These are phyloP conservation scores for Talaromyces rugulosus DNA, from an alignment of 2,329 filamentous ascomycete genomes.

Conservation along the genomic window DNA sequence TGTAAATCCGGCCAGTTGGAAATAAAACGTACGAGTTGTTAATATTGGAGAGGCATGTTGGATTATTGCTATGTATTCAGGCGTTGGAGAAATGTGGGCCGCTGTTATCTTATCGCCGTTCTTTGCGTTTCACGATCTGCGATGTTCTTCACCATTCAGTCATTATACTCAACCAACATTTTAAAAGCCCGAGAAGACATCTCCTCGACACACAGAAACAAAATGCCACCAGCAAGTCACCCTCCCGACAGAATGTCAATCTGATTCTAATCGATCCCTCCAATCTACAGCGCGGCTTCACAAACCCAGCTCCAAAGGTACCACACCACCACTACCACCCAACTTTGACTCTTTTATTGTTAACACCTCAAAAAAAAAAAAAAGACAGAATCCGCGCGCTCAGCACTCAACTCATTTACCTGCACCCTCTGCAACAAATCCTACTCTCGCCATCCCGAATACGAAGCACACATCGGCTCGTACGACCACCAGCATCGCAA, in stretches of 20 bases:
- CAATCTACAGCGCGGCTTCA: slow-evolving; percentile 40
- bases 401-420: slow-evolving; percentile 76
- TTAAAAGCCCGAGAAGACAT: not conserved
- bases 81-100: not conserved
- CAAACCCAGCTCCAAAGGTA: slow-evolving; percentile 45
- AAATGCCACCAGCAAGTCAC: slow-evolving; percentile 10
- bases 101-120: not conserved
- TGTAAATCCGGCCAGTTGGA: not conserved
- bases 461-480: slow-evolving; percentile 86
- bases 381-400: slow-evolving; percentile 62
- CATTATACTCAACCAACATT: not conserved
- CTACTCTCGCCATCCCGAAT: slow-evolving; percentile 92
- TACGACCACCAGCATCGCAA: slow-evolving; percentile 97
- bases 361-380: not conserved
- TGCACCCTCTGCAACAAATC: slow-evolving; percentile 88
- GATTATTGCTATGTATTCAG: not conserved
- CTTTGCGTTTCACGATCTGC: not conserved
- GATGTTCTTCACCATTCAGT: not conserved
- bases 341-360: not conserved
- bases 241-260: not conserved
- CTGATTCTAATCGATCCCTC: not conserved
- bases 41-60: not conserved
- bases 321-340: not conserved
- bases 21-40: not conserved
- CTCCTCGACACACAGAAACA: not conserved